Base-by-base conservation (phyloP, 2,329 filamentous ascomycete species). In the Pseudopithomyces maydicus region DNA sequence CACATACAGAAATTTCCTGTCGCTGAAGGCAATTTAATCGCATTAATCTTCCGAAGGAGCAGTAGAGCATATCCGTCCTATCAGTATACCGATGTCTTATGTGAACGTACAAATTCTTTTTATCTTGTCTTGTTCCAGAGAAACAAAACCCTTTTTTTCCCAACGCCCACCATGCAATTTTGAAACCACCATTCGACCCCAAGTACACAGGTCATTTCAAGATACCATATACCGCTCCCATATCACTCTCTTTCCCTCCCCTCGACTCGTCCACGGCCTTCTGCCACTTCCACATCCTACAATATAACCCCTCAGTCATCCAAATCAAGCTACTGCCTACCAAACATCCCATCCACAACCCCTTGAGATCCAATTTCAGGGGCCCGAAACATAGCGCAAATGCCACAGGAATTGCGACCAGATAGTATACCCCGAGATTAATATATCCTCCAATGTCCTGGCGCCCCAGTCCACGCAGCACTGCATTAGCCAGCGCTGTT, bases 371-470 rank as follows among this genome's bases (percentile, higher is more conserved):
- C 60, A 74, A 55, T 32, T 72, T 66, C 7, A 68, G 69, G n/a
- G 65, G 66, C 6, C 68, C 64, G 23, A 78, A 73, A 46, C 75
- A 75, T 43, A 78, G 55, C 8, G 66, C 67, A 45, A 77, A 61
- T 6, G 74, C 68, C 33, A 77, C 52, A 2, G 76, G 76, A 6
- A 78, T 71, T 0, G 74, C 75, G 49, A 76, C 67, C 6, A 72
- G 48, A 51, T 78, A 78, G 33, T 77, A 77, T 2, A 77, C 73
- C 2, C 69, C 65, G 15, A 78, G 52, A 50, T 74, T 77, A 17
- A 73, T 70, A 60, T 70, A 77, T 0, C 76, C 77, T 6, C 74
- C 76, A 5, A 79, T 73, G 1, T 66, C 68, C 56, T 78, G 76
- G 55, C 72, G 68, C 0, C 76, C 77, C 5, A 78, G 59, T 0